Base-by-base conservation (phyloP, 345 rosid genomes). In the Boechera stricta region DNA sequence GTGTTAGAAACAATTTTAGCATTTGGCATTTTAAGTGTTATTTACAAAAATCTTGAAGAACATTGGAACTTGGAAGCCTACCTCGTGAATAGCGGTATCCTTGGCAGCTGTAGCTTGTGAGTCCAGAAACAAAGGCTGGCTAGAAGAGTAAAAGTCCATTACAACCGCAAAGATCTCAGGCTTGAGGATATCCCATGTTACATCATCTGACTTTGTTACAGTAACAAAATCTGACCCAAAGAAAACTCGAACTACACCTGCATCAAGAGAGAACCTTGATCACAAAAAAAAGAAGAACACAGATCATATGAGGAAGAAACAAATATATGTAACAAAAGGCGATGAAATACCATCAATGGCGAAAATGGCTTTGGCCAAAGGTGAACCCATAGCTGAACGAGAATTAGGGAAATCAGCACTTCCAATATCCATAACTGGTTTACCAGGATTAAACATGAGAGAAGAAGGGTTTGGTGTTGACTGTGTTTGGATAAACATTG, bases 91-190 rank as follows among this genome's bases (percentile, higher is more conserved):
- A 69, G 96, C 97, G 2, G 98, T 95, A 85, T 91, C 98, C 78
- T 82, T 89, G 57, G 99, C 87, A 55, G 91, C 86, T 18, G 93
- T 82, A 80, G 87, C 74, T 82, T 88, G 74, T 0, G 93, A 77
- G 76, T 92, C 98, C 7, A 87, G 76, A 87, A 95, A 92, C 80
- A 95, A 82, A 59, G 97, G 83, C 80, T 87, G 88, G 32, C 94
- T 96, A 74, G 97, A 92, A 60, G 98, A 86, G 83, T 95, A 92
- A 64, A 95, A 95, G 69, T 95, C 99, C 98, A 89, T 92, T 29
- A 95, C 86, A 12, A 86, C 97, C 5, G 97, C 98, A 86, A 95
- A 92, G 9, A 91, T 79, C 77, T 95, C 96, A 80, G 98, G 98
- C 81, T 89, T 90, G 33, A 95, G 85, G 9, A 89, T 32, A 73